phyloP scores from a whole-genome alignment of 1,139 yeast species.

The Lizanozyma gosingica region DNA sequence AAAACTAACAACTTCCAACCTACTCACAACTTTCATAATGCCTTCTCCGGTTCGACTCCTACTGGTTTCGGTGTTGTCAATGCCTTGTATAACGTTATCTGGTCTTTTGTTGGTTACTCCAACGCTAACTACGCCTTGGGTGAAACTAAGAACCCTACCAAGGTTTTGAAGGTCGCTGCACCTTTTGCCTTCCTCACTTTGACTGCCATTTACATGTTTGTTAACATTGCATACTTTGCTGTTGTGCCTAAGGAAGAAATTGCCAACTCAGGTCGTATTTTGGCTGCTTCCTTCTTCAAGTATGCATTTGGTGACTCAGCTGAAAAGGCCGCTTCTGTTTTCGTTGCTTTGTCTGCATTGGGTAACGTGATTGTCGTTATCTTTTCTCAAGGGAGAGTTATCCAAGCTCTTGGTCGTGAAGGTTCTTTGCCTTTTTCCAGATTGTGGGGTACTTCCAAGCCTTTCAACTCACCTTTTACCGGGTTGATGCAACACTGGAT shows the following conservation, averaged over 20 bases:
- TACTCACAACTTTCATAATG: conserved; percentile 53
- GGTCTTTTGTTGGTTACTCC: conserved; percentile 70
- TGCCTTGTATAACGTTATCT: conserved; percentile 70
- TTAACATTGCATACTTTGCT: conserved; percentile 51
- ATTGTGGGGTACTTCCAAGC: conserved; percentile 35
- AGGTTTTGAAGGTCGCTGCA: conserved; percentile 35
- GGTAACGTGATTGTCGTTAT: conserved; percentile 42
- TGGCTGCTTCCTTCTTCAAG: conserved; percentile 39
- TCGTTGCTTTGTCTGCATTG: conserved; percentile 41
- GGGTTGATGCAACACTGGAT: conserved; percentile 57
- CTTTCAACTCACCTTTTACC: conserved; percentile 38
- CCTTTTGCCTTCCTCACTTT: conserved; percentile 48
- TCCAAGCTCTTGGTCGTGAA: conserved; percentile 42
- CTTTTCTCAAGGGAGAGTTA: conserved; percentile 41
- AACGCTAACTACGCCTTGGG: conserved; percentile 79
- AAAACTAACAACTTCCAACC: conserved; percentile 37
- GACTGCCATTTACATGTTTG: conserved; percentile 60
- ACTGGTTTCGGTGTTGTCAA: conserved; percentile 70
- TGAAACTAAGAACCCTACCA: conserved; percentile 53
- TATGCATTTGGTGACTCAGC: conserved; percentile 38
- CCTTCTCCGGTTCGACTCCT: conserved; percentile 54
- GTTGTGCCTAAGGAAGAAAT: conserved; percentile 42
- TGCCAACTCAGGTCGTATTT: conserved; percentile 33
- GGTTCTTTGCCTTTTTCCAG: conserved; percentile 39
- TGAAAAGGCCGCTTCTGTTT: conserved; percentile 40